Base-by-base conservation (phyloP, 2,329 filamentous ascomycete genomes). In the Claviceps pusilla region DNA sequence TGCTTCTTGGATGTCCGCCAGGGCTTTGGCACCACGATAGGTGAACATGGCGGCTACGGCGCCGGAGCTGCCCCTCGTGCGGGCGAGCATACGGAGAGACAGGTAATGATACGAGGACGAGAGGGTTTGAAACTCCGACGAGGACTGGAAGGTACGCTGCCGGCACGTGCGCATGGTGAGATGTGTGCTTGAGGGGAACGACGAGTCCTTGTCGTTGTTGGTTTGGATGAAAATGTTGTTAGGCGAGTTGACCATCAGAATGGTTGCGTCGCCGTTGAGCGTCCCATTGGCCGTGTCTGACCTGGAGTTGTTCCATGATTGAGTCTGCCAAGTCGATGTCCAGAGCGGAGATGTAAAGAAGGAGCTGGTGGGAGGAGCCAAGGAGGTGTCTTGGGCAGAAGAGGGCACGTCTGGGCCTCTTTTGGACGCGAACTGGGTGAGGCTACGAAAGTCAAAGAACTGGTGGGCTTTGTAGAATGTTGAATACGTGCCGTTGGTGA, bases 41-140 rank as follows among this genome's bases (percentile, higher is more conserved):
- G 75, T 77, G 65, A 79, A 79, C 60, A 79, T 67, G 58, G 75
- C 76, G 3, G 75, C 74, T 51, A 76, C 70, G 43, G 75, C 76
- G 37, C 76, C 77, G 0, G 70, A 63, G 19, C 64, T 65, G 11
- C 77, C 76, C 3, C 68, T 60, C 24, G 75, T 76, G 53, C 76
- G 73, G 16, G 76, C 74, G 33, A 74, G 69, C 72, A 79, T 75
- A 47, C 77, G 73, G 42, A 77, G 54, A 2, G 68, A 69, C 31
- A 66, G 52, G 55, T 60, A 67, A 39, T 62, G 62, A 48, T 66
- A 69, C 28, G 59, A 55, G 1, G 54, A 54, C 1, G 57, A 51
- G 6, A 56, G 33, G 10, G 72, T 71, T 57, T 75, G 71, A 47
- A 78, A 72, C 60, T 78, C 75, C 33, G 73, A 69, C 2, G 74